Evolutionary conservation across 2,329 filamentous ascomycete species (phyloP).

Genomic region (Phyllosticta citriasiana): DNA sequence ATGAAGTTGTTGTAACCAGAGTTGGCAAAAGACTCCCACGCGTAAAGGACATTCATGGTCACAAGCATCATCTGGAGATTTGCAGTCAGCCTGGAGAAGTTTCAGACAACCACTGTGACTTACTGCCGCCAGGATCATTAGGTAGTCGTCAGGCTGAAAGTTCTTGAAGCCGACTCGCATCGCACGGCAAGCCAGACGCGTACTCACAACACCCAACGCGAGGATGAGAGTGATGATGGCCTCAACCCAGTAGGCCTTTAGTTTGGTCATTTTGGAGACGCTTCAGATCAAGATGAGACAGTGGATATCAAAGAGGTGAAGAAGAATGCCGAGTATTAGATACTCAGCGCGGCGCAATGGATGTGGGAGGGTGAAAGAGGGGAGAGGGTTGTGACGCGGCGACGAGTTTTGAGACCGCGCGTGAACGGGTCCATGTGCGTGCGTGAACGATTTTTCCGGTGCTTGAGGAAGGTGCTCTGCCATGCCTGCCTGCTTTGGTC

Average conservation of each 20-base stretch:
- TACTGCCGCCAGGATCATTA: neutral
- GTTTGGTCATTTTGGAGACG: neutral
- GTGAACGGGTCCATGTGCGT: neutral
- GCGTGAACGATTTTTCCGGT: neutral
- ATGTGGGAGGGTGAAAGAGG: neutral
- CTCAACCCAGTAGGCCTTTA: neutral
- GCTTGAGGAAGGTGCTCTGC: neutral
- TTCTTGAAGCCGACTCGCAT: neutral
- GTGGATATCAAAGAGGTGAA: neutral
- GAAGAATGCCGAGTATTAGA: neutral
- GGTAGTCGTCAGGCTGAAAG: neutral
- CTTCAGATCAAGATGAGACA: neutral
- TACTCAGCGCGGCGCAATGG: neutral
- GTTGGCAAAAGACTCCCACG: neutral
- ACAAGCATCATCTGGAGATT: neutral
- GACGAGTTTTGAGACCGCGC: neutral
- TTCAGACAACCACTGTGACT: neutral
- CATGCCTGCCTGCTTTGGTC: neutral
- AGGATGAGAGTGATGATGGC: neutral
- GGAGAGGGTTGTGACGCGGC: neutral
- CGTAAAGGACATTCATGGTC: neutral
- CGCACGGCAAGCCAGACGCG: neutral
- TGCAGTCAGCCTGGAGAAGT: neutral
- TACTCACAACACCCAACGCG: neutral
- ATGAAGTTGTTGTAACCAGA: neutral